A percentile compares a stretch with the other conserved stretches of the same genome.
Evolutionary conservation across 495 filamentous ascomycete species (phyloP).

Genomic region (Gamarada debralockiae): DNA sequence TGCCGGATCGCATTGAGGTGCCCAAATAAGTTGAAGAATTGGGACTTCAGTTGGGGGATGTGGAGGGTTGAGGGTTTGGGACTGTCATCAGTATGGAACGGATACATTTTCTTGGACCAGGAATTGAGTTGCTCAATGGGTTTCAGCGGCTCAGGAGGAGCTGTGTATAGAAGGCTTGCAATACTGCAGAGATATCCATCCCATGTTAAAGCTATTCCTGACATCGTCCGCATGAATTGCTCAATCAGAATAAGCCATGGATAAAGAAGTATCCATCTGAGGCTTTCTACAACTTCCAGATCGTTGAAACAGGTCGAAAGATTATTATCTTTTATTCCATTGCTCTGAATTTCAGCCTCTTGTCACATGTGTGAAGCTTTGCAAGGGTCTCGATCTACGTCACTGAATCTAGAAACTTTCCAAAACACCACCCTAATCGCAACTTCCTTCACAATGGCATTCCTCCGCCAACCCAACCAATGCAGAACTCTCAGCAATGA

Average conservation of each 20-base stretch:
- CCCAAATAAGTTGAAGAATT: slow-evolving; percentile 19
- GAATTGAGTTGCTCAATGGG: background rate
- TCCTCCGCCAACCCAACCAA: slow-evolving; percentile 6
- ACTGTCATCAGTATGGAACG: background rate
- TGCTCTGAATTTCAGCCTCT: background rate
- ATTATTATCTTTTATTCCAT: too few species aligned
- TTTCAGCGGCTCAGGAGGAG: background rate
- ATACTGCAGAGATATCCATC: slow-evolving; percentile 7
- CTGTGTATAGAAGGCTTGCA: background rate
- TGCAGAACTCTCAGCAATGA: slow-evolving; percentile 19
- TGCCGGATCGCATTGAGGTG: slow-evolving; percentile 38
- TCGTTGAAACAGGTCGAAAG: too few species aligned
- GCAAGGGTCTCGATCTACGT: slow-evolving; percentile 15
- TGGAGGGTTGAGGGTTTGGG: background rate
- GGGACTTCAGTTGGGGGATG: background rate
- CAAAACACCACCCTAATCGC: slow-evolving; percentile 8
- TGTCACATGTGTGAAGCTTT: slow-evolving; percentile 9
- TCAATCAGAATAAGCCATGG: too few species aligned
- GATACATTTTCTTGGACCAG: background rate
- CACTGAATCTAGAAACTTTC: slow-evolving; percentile 8
- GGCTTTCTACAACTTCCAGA: too few species aligned
- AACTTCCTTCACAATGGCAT: slow-evolving; percentile 17
- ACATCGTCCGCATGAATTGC: too few species aligned
- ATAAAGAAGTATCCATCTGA: too few species aligned
- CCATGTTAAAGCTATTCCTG: too few species aligned